phyloP scores from a whole-genome alignment of 148 eudicot genomes.

The Vaccinium macrocarpon region DNA sequence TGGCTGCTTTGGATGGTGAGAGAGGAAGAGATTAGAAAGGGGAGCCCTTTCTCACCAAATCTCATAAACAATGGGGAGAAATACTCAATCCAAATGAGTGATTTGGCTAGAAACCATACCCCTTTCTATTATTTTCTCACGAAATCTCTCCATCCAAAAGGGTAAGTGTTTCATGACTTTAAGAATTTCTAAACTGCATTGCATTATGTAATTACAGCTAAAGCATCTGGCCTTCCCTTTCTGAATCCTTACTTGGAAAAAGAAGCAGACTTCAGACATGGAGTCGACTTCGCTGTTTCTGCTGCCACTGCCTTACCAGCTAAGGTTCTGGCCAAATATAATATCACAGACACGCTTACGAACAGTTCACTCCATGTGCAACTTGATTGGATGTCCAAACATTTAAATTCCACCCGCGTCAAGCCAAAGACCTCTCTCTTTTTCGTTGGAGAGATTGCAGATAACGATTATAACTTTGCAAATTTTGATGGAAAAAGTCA shows the following conservation, averaged over 20 bases:
- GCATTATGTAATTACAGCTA: background rate
- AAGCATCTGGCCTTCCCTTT: background rate
- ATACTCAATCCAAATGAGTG: too few relatives aligned
- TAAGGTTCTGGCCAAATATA: background rate
- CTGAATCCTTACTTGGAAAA: background rate
- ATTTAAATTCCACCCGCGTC: background rate
- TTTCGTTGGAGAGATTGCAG: background rate
- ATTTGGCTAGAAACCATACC: too few relatives aligned
- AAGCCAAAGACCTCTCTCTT: background rate
- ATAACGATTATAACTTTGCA: background rate
- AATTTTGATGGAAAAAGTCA: background rate
- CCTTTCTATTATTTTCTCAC: too few relatives aligned
- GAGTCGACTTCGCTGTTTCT: background rate
- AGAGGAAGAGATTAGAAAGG: too few relatives aligned
- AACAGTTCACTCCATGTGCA: background rate
- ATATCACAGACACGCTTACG: background rate
- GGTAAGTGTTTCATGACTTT: too few relatives aligned
- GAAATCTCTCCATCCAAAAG: too few relatives aligned
- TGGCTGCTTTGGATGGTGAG: too few relatives aligned
- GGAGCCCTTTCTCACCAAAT: too few relatives aligned
- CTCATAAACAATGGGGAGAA: too few relatives aligned
- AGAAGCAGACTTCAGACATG: background rate
- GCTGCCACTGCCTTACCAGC: background rate
- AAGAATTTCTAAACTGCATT: background rate
- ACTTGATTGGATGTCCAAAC: conserved; percentile 5